Evolutionary conservation across 2,329 filamentous ascomycete species (phyloP).

Genomic region (Fusarium drepaniforme): DNA sequence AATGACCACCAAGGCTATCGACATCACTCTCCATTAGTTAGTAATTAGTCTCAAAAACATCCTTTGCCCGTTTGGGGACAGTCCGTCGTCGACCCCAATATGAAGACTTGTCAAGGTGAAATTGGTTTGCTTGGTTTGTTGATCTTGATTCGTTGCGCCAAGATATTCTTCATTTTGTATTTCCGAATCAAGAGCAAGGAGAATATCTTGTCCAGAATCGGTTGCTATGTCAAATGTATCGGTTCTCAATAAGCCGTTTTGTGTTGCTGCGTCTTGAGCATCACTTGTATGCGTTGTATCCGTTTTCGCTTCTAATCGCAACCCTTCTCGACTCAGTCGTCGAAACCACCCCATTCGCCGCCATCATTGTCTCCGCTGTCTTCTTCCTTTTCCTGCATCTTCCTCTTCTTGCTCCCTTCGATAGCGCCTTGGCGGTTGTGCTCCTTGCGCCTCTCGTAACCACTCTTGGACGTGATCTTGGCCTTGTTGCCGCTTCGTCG

Average conservation of each 20-base stretch:
- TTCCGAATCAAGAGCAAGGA: not conserved
- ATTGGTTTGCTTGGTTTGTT: conserved; percentile 7
- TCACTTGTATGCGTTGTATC: not conserved
- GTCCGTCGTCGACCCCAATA: not conserved
- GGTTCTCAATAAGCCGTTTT: not conserved
- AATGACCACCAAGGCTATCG: not conserved
- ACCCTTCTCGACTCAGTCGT: conserved; percentile 27
- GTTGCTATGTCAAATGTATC: not conserved
- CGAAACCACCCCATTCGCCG: conserved; percentile 63
- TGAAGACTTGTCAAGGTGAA: not conserved
- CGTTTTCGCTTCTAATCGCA: not conserved
- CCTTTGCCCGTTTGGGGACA: conserved; percentile 4
- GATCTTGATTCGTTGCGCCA: not conserved
- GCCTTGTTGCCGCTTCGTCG: conserved; percentile 63
- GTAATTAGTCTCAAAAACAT: conserved; percentile 8
- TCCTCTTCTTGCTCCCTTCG: conserved; percentile 69
- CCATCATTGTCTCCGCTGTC: conserved; percentile 45
- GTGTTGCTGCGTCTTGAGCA: not conserved
- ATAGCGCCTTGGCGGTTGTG: conserved; percentile 75
- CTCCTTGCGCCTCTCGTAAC: conserved; percentile 77
- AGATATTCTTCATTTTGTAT: conserved; percentile 13
- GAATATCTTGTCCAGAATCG: not conserved
- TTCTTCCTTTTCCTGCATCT: conserved; percentile 47
- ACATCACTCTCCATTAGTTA: not conserved
- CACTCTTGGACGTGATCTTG: conserved; percentile 86